Evolutionary conservation across 2,329 filamentous ascomycete species (phyloP).

Genomic region (Clarireedia monteithiana): DNA sequence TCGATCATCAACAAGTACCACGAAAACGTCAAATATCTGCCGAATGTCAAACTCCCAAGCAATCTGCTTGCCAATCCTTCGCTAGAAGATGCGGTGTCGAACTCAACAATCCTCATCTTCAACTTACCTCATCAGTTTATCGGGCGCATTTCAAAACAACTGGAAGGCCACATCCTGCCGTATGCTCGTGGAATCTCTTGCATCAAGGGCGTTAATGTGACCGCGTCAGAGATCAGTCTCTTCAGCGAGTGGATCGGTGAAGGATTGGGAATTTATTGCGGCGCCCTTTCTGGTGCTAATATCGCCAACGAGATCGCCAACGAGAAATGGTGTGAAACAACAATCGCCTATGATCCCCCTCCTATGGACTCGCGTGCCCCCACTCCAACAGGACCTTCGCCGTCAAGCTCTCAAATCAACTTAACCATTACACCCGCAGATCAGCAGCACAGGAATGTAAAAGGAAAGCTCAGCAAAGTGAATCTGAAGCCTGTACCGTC

Average conservation of each 20-base stretch:
- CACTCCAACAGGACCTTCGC: slow-evolving; percentile 47
- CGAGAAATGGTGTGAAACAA: slow-evolving; percentile 97
- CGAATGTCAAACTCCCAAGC: slow-evolving; percentile 71
- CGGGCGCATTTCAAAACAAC: slow-evolving; percentile 70
- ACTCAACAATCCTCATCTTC: slow-evolving; percentile 87
- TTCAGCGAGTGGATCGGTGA: slow-evolving; percentile 94
- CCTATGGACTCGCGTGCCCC: slow-evolving; percentile 75
- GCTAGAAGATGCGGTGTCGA: slow-evolving; percentile 68
- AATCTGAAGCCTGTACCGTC: slow-evolving; percentile 68
- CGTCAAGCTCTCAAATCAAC: slow-evolving; percentile 40
- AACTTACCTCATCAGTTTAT: slow-evolving; percentile 98
- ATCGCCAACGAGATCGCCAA: slow-evolving; percentile 90
- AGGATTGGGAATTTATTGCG: slow-evolving; percentile 90
- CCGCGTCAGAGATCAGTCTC: slow-evolving; percentile 74
- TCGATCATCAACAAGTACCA: slow-evolving; percentile 83
- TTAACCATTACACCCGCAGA: slow-evolving; percentile 38
- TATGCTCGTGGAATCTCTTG: slow-evolving; percentile 92
- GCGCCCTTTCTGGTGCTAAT: slow-evolving; percentile 91
- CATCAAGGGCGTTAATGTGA: slow-evolving; percentile 95
- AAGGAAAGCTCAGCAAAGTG: slow-evolving; percentile 58
- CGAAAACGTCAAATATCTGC: slow-evolving; percentile 97
- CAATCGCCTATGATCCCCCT: slow-evolving; percentile 91
- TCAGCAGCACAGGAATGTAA: slow-evolving; percentile 59
- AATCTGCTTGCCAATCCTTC: slow-evolving; percentile 84
- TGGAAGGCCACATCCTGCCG: slow-evolving; percentile 83